Evolutionary conservation across 306 rosid genomes (phyloP).

Genomic region (Quercus parvula): DNA sequence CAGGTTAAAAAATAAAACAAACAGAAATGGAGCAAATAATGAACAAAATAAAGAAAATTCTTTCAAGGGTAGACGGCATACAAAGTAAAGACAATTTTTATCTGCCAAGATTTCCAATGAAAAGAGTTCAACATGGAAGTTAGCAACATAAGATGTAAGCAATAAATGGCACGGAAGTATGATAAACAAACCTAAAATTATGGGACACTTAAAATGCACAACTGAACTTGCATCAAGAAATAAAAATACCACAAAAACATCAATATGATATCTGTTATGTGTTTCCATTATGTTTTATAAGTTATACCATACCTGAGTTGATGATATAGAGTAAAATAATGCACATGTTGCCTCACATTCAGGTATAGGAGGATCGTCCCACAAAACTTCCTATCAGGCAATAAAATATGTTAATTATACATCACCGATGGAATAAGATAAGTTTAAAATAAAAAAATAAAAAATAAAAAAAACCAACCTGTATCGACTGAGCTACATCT

Average conservation of each 20-base stretch:
- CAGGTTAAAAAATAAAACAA: not conserved
- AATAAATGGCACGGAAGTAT: not conserved
- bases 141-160: not conserved
- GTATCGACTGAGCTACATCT: slow-evolving; percentile 71
- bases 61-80: not conserved
- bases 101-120: not conserved
- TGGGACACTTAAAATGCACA: slow-evolving; percentile 1
- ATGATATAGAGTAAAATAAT: slow-evolving; percentile 89
- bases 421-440: not conserved
- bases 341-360: slow-evolving; percentile 90
- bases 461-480: slow-evolving; percentile 39
- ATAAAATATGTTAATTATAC: slow-evolving; percentile 1
- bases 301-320: slow-evolving; percentile 72
- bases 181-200: not conserved
- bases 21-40: not conserved
- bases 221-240: slow-evolving; percentile 8
- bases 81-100: not conserved
- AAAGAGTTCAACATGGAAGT: not conserved
- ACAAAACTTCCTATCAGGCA: slow-evolving; percentile 73
- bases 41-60: not conserved
- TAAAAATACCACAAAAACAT: not conserved
- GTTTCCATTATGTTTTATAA: not conserved
- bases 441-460: not conserved
- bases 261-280: not conserved
- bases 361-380: slow-evolving; percentile 87